Conservation (phyloP, 495 filamentous ascomycete genomes). For the Eremomyces bilateralis region DNA sequence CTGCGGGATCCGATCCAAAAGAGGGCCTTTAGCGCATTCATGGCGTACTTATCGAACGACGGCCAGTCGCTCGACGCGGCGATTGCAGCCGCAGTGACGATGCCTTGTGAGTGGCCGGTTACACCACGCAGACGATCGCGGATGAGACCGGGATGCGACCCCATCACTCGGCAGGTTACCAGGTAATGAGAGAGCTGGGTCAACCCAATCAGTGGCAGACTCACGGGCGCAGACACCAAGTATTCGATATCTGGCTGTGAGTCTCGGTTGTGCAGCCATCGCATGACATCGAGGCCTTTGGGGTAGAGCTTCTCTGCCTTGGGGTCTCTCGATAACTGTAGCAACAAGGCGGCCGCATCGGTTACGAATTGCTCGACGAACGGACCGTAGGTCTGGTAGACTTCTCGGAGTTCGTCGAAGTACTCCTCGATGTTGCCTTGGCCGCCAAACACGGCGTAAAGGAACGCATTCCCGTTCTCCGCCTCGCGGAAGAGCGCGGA, state of each 20-base stretch:
- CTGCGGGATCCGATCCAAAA: conserved; percentile 99
- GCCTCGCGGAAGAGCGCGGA: conserved; percentile 83
- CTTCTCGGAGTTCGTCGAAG: conserved; percentile 84
- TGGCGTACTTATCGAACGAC: conserved; percentile 56
- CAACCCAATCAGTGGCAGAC: conserved; percentile 85
- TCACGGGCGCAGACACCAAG: conserved; percentile 89
- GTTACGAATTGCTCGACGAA: conserved; percentile 70
- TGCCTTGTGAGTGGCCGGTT: conserved; percentile 92
- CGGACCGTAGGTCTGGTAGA: conserved; percentile 74
- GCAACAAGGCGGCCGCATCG: conserved; percentile 60
- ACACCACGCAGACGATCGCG: conserved; percentile 63
- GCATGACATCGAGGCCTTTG: conserved; percentile 82
- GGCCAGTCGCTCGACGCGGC: conserved; percentile 78
- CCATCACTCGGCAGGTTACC: conserved; percentile 76
- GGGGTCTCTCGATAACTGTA: conserved; percentile 62
- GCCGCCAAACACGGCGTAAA: conserved; percentile 93
- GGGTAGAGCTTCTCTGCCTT: conserved; percentile 84
- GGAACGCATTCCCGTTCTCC: conserved; percentile 47
- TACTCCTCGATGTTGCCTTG: conserved; percentile 99
- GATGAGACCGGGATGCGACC: conserved; percentile 66
- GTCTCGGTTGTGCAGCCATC: conserved; percentile 73
- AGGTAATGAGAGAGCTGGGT: conserved; percentile 88
- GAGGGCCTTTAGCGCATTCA: conserved; percentile 68
- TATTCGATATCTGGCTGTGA: conserved; percentile 87
- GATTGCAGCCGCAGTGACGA: conserved; percentile 83